These are phyloP conservation scores for Triticum urartu DNA, from an alignment of 176 grass and related monocot species.

Conservation along the genomic window DNA sequence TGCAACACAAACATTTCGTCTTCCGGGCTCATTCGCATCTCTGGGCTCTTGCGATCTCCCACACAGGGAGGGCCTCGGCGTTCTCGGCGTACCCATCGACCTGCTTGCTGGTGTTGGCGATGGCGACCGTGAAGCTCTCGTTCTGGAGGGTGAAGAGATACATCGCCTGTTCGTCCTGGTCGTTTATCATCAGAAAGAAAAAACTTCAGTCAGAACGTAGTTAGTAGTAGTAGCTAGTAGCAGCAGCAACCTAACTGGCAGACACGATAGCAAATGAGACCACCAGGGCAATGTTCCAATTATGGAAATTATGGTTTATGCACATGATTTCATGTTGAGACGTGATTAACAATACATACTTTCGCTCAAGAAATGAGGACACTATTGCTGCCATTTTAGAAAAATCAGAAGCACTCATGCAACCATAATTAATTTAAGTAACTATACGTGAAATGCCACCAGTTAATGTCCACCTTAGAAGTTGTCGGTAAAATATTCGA, in stretches of 20 bases:
- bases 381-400: not conserved
- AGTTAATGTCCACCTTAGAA: not conserved
- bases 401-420: not conserved
- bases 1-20: not conserved
- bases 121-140: slow-evolving; percentile 62
- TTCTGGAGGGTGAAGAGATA: slow-evolving; percentile 81
- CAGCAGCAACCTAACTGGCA: too few relatives aligned
- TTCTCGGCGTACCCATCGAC: not conserved
- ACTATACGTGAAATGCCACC: not conserved
- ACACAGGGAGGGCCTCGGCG: slow-evolving; percentile 30
- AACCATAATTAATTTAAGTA: not conserved
- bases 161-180: slow-evolving; percentile 88
- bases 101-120: slow-evolving; percentile 64
- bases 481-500: not conserved
- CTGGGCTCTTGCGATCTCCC: slow-evolving; percentile 77
- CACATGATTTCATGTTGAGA: not conserved
- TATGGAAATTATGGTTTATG: not conserved
- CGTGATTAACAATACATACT: not conserved
- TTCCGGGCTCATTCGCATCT: slow-evolving; percentile 57
- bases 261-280: not conserved
- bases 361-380: not conserved
- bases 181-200: slow-evolving; percentile 26
- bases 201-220: slow-evolving; percentile 1
- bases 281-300: not conserved
- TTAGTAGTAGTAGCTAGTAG: too few relatives aligned